Evolutionary conservation across 768 basidiomycete genomes (phyloP), one percentile per base, ranked within the genome.

Genomic region (Tephrocybe sp.): DNA sequence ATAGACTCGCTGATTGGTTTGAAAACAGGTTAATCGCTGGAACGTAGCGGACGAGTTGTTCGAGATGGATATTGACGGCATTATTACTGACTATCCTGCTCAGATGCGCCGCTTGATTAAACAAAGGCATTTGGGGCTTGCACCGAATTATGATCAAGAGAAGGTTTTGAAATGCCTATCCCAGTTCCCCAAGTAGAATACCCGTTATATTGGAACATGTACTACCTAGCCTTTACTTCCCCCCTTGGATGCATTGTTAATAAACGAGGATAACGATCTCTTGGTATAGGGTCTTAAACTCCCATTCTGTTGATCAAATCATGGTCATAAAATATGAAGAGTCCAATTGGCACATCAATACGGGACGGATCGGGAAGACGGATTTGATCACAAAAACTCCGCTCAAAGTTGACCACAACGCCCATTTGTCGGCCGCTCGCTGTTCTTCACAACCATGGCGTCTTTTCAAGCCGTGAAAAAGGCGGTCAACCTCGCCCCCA

Each of bases 401-500:
- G 68, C 61, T 44, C 53, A 59, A 55, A 60, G 60, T 57, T 62
- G 53, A 60, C 61, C 53, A 57, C 59, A 61, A 58, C 58, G 54
- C 46, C 52, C 51, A 53, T 46, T 26, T 45, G 55, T 56, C 49
- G 49, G 49, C 55, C 54, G 54, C 55, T 54, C 54, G 58, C 60
- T 55, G 56, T 59, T 61, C 54, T 57, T 53, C 60, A 62, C 59
- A 64, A 65, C 70, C 70, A 88, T 88, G 84, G 82, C 85, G 66
- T 72, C 84, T 60, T 74, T 86, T 67, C 79, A 84, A 65, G 83
- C 78, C 74, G 75, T 82, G 62, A 89, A 85, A 85, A 92, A 85
- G 73, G 86, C 87, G 56, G 74, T 92, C 62, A 90, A 83, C 69
- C 73, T 96, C 56, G 69, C 87, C 31, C 90, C 93, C 51, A 91